Evolutionary conservation across 345 rosid genomes (phyloP), one percentile per base, ranked within the genome.

Genomic region (Eucalyptus microcorys): DNA sequence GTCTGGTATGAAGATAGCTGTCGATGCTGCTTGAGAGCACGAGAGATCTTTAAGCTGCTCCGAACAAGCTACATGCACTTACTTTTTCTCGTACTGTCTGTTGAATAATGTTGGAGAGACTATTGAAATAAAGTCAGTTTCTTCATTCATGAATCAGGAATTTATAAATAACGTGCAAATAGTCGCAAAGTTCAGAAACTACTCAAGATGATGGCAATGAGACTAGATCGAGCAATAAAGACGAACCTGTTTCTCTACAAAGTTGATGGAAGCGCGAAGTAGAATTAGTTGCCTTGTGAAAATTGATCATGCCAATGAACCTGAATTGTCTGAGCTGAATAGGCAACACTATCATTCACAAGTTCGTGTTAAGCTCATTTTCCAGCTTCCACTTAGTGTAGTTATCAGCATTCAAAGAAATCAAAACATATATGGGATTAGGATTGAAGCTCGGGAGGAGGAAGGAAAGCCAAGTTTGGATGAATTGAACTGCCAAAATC

Each of bases 1-100:
- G 49, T 86, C 90, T 26, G 94, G 94, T 15, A 93, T 94, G 96
- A 93, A 93, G 92, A 93, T 94, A 66, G 94, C 94, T 30, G 83
- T 94, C 10, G 49, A 43, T 88, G 94, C 96, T 30, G 87, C 89
- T 3, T 92, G 88, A 87, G 15, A 42, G 61, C 47, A 30, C 8
- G 64, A 52, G 50, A 49, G 40, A 86, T 34, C 43, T 34, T 17
- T 6, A 68, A 68, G 26, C 80, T 68, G 80, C 80, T 68, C 42
- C 9, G 17, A 34, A 68, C 80, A 68, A 34, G 80, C 43, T 34
- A 10, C 80, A 34, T 68, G 80, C 24, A 17, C 80, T 43, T 5
- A 9, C 80, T 34, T 17, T 68, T 34, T 68, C 80, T 68, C 4
- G 42, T 68, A 34, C 37, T 32, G 43, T 68, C 43, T 34, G 7